Base-by-base conservation (phyloP, 345 rosid species). In the Populus euphratica region DNA sequence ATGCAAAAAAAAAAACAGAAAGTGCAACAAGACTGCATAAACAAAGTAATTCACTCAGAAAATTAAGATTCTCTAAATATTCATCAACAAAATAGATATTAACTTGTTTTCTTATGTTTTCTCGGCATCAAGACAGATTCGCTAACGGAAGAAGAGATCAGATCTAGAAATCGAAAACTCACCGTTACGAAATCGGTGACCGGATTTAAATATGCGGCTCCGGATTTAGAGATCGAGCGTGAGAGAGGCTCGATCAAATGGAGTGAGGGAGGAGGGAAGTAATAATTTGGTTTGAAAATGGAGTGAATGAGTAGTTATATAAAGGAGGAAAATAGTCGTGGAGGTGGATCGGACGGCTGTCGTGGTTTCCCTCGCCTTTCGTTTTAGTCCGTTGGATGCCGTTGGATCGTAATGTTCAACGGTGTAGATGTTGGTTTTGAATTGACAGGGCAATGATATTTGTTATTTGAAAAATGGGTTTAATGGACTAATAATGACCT, bases 301-400 rank as follows among this genome's bases (percentile, higher is more conserved):
- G 52, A 47, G 52, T 47, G 18, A 47, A 13, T 4, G 47, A 41
- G 47, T 41, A 10, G 47, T 41, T 11, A 49, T 79, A 80, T 68
- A 80, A 69, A 80, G 20, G 2, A 59, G 52, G 52, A 36, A 59
- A 41, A 27, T 21, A 16, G 44, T 49, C 56, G 76, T 67, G 25
- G 18, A 73, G 72, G 59, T 27, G 78, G 47, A 86, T 86, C 89
- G 54, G 75, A 86, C 87, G 85, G 82, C 54, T 76, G 25, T 21
- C 27, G 64, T 56, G 73, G 65, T 67, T 82, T 84, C 89, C 82
- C 82, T 77, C 83, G 69, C 13, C 62, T 70, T 73, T 75, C 6
- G 14, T 0, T 11, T 41, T 41, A 41, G 47, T 41, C 13, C 47
- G 11, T 41, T 41, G 44, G 44, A 74, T 85, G 81, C 80, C 83